These are phyloP conservation scores for Lentinula lateritia DNA, from an alignment of 768 basidiomycete species.

Conservation along the genomic window DNA sequence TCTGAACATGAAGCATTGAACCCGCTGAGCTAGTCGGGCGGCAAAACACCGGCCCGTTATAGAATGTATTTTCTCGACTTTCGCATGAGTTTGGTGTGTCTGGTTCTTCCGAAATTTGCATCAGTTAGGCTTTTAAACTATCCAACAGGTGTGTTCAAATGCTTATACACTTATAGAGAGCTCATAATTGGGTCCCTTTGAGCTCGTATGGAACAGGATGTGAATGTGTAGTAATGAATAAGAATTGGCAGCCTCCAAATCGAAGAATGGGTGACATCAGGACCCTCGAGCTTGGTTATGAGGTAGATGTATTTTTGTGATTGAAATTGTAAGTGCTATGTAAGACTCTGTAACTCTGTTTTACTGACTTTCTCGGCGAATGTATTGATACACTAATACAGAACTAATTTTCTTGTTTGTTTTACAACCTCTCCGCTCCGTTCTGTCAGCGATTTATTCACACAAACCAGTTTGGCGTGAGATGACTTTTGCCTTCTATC, in stretches of 20 bases:
- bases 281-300: background rate
- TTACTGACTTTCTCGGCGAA: background rate
- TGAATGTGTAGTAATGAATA: background rate
- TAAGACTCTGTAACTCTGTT: background rate
- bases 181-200: background rate
- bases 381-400: slow-evolving; percentile 24
- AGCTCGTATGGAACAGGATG: background rate
- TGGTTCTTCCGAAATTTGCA: background rate
- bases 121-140: background rate
- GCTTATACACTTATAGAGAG: background rate
- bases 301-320: background rate
- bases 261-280: background rate
- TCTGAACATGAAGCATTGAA: too few relatives aligned
- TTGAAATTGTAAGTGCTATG: background rate
- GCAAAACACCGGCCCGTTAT: background rate
- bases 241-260: background rate
- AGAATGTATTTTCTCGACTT: background rate
- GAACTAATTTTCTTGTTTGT: slow-evolving; percentile 17
- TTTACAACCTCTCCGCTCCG: slow-evolving; percentile 31
- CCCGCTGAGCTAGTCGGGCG: too few relatives aligned
- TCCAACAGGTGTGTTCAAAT: background rate
- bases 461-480: slow-evolving; percentile 28
- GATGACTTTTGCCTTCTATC: slow-evolving; percentile 24
- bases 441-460: slow-evolving; percentile 33
- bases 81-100: too few relatives aligned